Base-by-base conservation (phyloP, 2,329 filamentous ascomycete species). In the Geosmithia morbida region DNA sequence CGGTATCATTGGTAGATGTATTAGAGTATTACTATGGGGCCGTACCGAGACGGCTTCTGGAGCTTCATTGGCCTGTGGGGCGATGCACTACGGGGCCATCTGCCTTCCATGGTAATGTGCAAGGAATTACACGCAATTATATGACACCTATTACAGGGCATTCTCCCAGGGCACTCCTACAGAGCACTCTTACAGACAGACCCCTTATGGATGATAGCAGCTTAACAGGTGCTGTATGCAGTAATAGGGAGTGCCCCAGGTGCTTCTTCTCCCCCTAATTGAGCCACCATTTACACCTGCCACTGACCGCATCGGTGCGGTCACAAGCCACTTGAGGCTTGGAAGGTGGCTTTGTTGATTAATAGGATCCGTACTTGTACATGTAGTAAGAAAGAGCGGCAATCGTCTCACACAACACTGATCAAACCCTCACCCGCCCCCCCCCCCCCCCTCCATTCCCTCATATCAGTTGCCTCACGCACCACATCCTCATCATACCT, bases 61-160 rank as follows among this genome's bases (percentile, higher is more conserved):
- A 45, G 29, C 26, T 11, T 33, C 29, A 45, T 45, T 45, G 43
- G 43, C 30, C 43, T 45, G 43, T 45, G 43, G 43, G 43, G 41
- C 41, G 41, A n/a, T 18, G 17, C n/a, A 26, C 22, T 26, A 26
- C 22, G 22, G 22, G 22, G 22, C 33, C 33, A 37, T 37, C 33
- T 37, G 33, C 22, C 22, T 26, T 26, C 22, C 22, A 26, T 26
- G 22, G 22, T 26, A 26, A 26, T 4, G 4, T 8, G 22, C 22
- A 26, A 26, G 22, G 22, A 26, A 26, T 26, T 26, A 26, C 22
- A 26, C 22, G 22, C 22, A 26, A 26, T 26, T 26, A 26, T 8
- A 26, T 8, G 8, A 4, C 22, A 26, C 22, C 22, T 26, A 26
- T 26, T 26, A 26, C 22, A 26, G 22, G 22, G 22, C 22, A 26